These are phyloP conservation scores for Anastatica hierochuntica DNA, from an alignment of 345 rosid genomes.

Conservation along the genomic window DNA sequence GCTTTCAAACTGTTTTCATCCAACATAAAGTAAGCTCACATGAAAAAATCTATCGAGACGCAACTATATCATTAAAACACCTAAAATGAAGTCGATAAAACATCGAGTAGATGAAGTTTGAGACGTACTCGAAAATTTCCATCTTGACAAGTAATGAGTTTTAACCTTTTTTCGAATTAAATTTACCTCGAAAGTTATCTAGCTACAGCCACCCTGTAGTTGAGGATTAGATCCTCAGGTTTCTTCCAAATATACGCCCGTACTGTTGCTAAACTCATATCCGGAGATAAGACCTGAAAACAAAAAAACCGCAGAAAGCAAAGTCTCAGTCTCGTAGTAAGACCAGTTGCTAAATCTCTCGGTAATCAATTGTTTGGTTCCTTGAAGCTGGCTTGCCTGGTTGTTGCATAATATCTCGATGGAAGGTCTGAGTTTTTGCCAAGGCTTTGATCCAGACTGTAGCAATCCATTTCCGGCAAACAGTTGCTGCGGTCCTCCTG, in stretches of 20 bases:
- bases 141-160: constrained; percentile 4
- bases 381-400: constrained; percentile 51
- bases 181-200: constrained; percentile 41
- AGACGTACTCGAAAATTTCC: constrained; percentile 18
- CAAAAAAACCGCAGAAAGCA: background rate
- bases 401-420: constrained; percentile 94
- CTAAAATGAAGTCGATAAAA: constrained; percentile 12
- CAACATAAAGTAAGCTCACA: no score
- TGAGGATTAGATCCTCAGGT: constrained; percentile 87
- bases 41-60: no score
- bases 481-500: constrained; percentile 60
- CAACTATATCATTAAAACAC: background rate
- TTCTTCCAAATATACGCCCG: constrained; percentile 94
- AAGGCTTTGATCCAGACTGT: constrained; percentile 59
- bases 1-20: no score
- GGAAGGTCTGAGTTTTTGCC: constrained; percentile 75
- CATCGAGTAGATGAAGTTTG: constrained; percentile 15
- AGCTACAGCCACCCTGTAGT: constrained; percentile 68
- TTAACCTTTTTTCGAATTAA: background rate
- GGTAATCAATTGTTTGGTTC: background rate
- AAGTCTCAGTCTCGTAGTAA: background rate
- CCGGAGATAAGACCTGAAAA: constrained; percentile 81
- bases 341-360: background rate
- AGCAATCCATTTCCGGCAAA: constrained; percentile 57
- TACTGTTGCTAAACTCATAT: constrained; percentile 97